A percentile compares a stretch with the other conserved stretches of the same genome.
These are phyloP conservation scores for Mastigamoeba balamuthi DNA, from an alignment of 78 protist genomes.

Conservation along the genomic window DNA sequence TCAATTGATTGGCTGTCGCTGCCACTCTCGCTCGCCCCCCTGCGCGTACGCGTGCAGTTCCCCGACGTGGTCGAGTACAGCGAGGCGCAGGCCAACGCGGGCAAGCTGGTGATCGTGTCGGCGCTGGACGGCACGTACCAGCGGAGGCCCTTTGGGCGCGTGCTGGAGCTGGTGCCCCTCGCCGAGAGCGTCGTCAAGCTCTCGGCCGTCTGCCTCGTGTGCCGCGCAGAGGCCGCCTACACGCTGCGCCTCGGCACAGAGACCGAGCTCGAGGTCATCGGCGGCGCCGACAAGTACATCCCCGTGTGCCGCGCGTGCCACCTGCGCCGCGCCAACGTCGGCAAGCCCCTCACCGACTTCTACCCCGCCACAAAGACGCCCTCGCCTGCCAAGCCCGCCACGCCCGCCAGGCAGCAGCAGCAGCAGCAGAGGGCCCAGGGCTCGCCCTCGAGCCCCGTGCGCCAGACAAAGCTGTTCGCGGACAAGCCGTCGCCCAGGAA, in stretches of 20 bases:
- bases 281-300: constrained; percentile 76
- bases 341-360: neutral
- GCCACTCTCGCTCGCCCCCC: too few species aligned
- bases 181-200: constrained; percentile 70
- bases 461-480: too few species aligned
- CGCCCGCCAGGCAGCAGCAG: too few species aligned
- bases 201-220: constrained; percentile 68
- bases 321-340: neutral
- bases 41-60: too few species aligned
- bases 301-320: constrained; percentile 78
- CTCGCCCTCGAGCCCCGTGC: too few species aligned
- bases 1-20: too few species aligned
- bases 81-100: constrained; percentile 63
- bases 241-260: constrained; percentile 48
- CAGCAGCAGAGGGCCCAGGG: too few species aligned
- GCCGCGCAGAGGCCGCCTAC: constrained; percentile 66
- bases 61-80: constrained; percentile 72
- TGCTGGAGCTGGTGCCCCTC: constrained; percentile 57
- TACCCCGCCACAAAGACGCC: too few species aligned
- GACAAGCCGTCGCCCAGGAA: too few species aligned
- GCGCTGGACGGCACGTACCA: constrained; percentile 81
- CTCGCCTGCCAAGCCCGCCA: too few species aligned
- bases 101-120: constrained; percentile 77
- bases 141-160: constrained; percentile 54
- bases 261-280: constrained; percentile 63